Conservation (phyloP, 108 stramenopile species). For the Skeletonema costatum region DNA sequence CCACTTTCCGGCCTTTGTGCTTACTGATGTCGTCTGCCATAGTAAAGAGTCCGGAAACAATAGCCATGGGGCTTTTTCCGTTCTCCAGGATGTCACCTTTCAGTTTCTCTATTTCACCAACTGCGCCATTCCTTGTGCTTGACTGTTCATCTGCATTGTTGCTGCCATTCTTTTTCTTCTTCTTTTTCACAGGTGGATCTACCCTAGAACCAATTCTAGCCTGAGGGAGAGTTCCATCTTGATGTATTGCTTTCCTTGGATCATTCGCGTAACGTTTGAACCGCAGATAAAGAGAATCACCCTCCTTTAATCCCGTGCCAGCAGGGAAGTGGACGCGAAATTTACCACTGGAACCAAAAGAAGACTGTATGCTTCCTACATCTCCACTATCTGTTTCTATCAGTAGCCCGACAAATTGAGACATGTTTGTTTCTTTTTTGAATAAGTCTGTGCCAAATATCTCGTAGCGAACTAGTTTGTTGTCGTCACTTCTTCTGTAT, state of each 20-base stretch:
- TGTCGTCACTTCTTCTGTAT: conserved; percentile 69
- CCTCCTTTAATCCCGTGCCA: conserved; percentile 73
- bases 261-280: conserved; percentile 88
- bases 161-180: conserved; percentile 55
- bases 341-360: conserved; percentile 92
- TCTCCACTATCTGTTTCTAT: conserved; percentile 78
- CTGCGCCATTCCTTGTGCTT: conserved; percentile 2
- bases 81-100: conserved; percentile 80
- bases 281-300: conserved; percentile 66
- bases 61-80: conserved; percentile 71
- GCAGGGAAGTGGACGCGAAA: conserved; percentile 87
- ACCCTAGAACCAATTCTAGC: conserved; percentile 66
- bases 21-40: conserved; percentile 86
- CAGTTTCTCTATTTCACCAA: conserved; percentile 71
- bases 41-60: conserved; percentile 88
- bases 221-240: conserved; percentile 67
- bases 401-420: conserved; percentile 83
- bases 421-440: conserved; percentile 91
- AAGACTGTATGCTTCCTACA: conserved; percentile 79
- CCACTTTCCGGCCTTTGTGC: conserved; percentile 61
- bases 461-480: conserved; percentile 79
- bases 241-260: conserved; percentile 82
- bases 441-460: conserved; percentile 87
- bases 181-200: conserved; percentile 50
- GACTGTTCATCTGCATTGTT: neutral